phyloP scores from a whole-genome alignment of 2,329 filamentous ascomycete species.

The Pseudofabraea citricarpa region DNA sequence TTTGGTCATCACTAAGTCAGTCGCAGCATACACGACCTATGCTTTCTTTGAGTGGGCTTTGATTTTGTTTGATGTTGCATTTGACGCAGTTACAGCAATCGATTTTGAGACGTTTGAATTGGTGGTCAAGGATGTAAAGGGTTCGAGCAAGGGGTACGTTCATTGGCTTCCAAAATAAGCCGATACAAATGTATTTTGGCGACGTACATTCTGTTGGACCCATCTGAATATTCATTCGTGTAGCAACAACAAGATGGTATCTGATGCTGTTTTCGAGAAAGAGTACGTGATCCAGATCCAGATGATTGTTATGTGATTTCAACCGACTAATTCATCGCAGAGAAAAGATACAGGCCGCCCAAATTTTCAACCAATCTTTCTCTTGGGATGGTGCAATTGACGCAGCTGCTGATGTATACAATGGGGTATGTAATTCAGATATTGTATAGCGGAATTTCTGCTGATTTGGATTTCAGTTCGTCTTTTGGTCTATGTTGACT shows the following conservation, averaged over 20 bases:
- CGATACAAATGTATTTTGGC: slow-evolving; percentile 39
- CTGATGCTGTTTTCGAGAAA: slow-evolving; percentile 58
- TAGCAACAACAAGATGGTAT: slow-evolving; percentile 37
- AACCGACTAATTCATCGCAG: slow-evolving; percentile 51
- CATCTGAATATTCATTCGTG: slow-evolving; percentile 28
- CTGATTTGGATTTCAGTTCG: slow-evolving; percentile 52
- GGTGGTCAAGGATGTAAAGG: slow-evolving; percentile 82
- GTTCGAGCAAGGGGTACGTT: slow-evolving; percentile 96
- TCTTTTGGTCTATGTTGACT: slow-evolving; percentile 94
- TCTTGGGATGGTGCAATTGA: slow-evolving; percentile 72
- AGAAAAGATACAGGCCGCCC: slow-evolving; percentile 61
- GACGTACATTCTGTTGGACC: slow-evolving; percentile 20
- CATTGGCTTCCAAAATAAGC: slow-evolving; percentile 87
- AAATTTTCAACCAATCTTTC: slow-evolving; percentile 67
- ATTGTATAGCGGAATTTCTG: background rate
- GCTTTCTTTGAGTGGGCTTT: slow-evolving; percentile 97
- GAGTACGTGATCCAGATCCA: slow-evolving; percentile 59
- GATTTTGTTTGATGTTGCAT: slow-evolving; percentile 90
- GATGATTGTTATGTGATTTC: too few species aligned
- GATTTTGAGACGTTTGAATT: slow-evolving; percentile 91
- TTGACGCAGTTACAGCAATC: slow-evolving; percentile 89
- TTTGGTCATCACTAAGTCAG: slow-evolving; percentile 18
- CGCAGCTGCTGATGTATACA: slow-evolving; percentile 83
- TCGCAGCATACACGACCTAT: slow-evolving; percentile 87
- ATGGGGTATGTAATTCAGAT: slow-evolving; percentile 58